Base-by-base conservation (phyloP, 169 alveolate genomes). In the Plasmodium sp. region DNA sequence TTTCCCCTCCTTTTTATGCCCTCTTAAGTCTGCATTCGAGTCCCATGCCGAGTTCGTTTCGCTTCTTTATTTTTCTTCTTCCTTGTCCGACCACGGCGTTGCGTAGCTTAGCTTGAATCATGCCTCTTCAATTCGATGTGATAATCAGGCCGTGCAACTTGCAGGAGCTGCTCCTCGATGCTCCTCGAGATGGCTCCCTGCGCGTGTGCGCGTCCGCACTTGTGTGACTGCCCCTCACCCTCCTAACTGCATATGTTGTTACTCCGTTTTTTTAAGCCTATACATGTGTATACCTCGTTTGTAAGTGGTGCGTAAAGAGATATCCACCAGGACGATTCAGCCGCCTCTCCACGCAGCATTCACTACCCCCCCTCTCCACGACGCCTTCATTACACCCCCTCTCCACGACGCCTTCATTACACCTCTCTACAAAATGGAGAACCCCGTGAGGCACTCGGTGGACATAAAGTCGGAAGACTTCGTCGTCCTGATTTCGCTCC, bases 381-480 rank as follows among this genome's bases (percentile, higher is more conserved):
- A 12, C 33, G 2, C 74, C 72, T 16, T 27, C 27, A 0, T 16
- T 2, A 22, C 74, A 12, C 12, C 33, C 16, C 74, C 27, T 22
- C 27, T 22, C 10, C 7, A 58, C 74, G 0, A 12, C 33, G 2
- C 74, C 72, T 16, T 27, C 27, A 0, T 16, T 2, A 22, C 74
- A 12, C 12, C 33, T 16, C 74, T 58, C 16, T 2, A 6, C 7
- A 43, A 58, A 56, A 90, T 90, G 94, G 88, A 79, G 58, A 90
- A 80, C 79, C 22, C 88, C 34, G 45, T 41, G 74, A 81, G 94
- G 36, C 97, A 95, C 67, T 92, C 96, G 2, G 45, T 90, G 34
- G 92, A 93, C 48, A 85, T 95, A 77, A 84, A 90, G 36, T 90
- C 95, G 58, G 97, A 95, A 82, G 97, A 95, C 41, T 95, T 95